phyloP scores from a whole-genome alignment of 2,329 filamentous ascomycete genomes.

The Pseudocercospora musae region DNA sequence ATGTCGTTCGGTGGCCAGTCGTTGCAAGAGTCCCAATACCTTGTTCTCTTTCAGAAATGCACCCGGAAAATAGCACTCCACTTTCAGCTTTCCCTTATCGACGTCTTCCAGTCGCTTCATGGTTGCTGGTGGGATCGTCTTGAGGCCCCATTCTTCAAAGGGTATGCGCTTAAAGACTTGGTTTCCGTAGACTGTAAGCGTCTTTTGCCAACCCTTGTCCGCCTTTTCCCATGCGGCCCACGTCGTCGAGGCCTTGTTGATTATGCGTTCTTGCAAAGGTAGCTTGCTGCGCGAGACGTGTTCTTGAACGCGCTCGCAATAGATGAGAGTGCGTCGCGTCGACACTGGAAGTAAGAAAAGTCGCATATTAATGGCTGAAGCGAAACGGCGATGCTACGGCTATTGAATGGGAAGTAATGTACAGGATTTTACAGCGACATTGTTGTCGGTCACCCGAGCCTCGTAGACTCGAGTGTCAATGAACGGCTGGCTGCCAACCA shows the following conservation, averaged over 20 bases:
- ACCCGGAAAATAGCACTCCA: conserved; percentile 61
- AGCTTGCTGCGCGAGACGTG: conserved; percentile 48
- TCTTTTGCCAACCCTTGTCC: conserved; percentile 71
- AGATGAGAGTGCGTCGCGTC: conserved; percentile 84
- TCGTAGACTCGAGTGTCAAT: not conserved
- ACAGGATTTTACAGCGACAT: not conserved
- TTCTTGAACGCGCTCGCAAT: conserved; percentile 68
- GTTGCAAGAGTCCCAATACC: conserved; percentile 63
- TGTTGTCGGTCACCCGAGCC: not conserved
- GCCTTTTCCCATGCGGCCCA: conserved; percentile 88
- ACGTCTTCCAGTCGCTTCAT: conserved; percentile 63
- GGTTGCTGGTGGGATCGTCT: conserved; percentile 83
- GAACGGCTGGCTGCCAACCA: conserved; percentile 4
- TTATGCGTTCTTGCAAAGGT: conserved; percentile 65
- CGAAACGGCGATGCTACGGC: not conserved
- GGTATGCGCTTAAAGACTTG: conserved; percentile 80
- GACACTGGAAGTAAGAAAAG: conserved; percentile 92
- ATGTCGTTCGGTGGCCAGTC: conserved; percentile 76
- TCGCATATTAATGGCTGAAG: conserved; percentile 60
- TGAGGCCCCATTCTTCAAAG: conserved; percentile 96
- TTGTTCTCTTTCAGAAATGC: conserved; percentile 61
- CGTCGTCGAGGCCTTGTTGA: conserved; percentile 66
- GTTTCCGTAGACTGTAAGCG: conserved; percentile 83
- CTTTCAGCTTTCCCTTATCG: conserved; percentile 57
- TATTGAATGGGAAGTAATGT: not conserved